These are phyloP conservation scores for Corynascus novoguineensis DNA, from an alignment of 495 filamentous ascomycete genomes.

Conservation along the genomic window DNA sequence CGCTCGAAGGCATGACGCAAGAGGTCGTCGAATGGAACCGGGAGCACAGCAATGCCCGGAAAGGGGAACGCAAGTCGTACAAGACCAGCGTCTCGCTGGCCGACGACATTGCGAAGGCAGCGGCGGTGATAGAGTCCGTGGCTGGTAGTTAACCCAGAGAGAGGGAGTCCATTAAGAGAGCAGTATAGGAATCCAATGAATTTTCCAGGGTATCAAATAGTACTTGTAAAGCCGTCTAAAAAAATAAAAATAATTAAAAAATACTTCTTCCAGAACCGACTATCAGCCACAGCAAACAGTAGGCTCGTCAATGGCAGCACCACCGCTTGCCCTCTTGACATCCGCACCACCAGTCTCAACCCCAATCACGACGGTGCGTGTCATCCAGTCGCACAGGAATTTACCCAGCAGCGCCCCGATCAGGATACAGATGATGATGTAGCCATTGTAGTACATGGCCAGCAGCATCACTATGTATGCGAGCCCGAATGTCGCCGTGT, in stretches of 20 bases:
- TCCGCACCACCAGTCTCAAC: background rate
- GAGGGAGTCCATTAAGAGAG: no score
- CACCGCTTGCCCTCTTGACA: constrained; percentile 1
- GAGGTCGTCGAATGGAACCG: constrained; percentile 51
- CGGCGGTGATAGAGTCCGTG: constrained; percentile 1
- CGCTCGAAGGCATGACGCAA: constrained; percentile 50
- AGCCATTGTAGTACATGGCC: constrained; percentile 53
- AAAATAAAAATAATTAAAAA: constrained; percentile 1
- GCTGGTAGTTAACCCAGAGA: background rate
- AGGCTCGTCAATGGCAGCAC: constrained; percentile 21
- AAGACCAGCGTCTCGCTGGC: constrained; percentile 38
- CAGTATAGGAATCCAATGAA: no score
- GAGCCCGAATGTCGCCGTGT: constrained; percentile 47
- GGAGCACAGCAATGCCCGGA: constrained; percentile 24
- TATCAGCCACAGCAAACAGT: constrained; percentile 29
- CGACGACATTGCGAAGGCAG: constrained; percentile 34
- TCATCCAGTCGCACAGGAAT: constrained; percentile 43
- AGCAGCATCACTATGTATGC: constrained; percentile 55
- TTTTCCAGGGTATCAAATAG: constrained; percentile 7
- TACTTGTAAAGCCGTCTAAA: no score
- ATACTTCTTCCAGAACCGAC: background rate
- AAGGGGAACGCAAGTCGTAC: constrained; percentile 22
- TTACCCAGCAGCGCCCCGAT: constrained; percentile 47
- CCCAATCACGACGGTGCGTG: constrained; percentile 19
- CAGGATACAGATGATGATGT: constrained; percentile 53